Conservation (phyloP, 2,329 filamentous ascomycete species). For the Lizonia empirigonia region DNA sequence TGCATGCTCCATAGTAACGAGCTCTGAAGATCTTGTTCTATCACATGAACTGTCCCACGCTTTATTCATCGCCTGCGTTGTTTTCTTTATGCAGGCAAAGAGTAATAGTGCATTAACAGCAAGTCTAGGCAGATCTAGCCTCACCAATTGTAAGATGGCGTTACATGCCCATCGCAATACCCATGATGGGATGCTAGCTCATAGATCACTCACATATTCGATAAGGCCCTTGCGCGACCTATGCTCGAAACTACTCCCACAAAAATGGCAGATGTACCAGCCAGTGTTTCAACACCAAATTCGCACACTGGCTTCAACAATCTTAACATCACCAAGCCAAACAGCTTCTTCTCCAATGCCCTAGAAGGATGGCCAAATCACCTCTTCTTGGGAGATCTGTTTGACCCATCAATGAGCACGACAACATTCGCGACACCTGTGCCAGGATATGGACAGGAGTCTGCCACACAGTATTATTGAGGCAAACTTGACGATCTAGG, state of each 20-base stretch:
- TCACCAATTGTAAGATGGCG: constrained; percentile 12
- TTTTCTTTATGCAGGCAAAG: constrained; percentile 8
- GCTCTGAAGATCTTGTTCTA: constrained; percentile 5
- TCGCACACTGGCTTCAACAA: not conserved
- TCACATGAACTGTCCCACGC: constrained; percentile 13
- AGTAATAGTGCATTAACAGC: constrained; percentile 3
- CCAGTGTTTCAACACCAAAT: not conserved
- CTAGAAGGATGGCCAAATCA: constrained; percentile 10
- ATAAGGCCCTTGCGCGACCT: constrained; percentile 5
- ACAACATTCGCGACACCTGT: not conserved
- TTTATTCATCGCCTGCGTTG: constrained; percentile 8
- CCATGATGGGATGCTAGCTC: constrained; percentile 10
- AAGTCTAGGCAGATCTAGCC: constrained; percentile 5
- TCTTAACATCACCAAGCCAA: not conserved
- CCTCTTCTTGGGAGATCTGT: constrained; percentile 6
- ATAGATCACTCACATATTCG: constrained; percentile 9
- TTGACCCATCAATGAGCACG: not conserved
- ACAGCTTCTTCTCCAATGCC: not conserved
- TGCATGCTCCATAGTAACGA: constrained; percentile 11
- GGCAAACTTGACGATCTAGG: no score
- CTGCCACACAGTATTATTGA: not conserved
- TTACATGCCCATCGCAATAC: constrained; percentile 9
- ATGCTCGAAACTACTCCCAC: not conserved
- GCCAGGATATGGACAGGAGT: not conserved
- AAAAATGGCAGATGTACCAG: not conserved